Evolutionary conservation across 371 early-diverging fungal species (phyloP), one percentile per base, ranked within the genome.

Genomic region (Actinomortierella wolfii): DNA sequence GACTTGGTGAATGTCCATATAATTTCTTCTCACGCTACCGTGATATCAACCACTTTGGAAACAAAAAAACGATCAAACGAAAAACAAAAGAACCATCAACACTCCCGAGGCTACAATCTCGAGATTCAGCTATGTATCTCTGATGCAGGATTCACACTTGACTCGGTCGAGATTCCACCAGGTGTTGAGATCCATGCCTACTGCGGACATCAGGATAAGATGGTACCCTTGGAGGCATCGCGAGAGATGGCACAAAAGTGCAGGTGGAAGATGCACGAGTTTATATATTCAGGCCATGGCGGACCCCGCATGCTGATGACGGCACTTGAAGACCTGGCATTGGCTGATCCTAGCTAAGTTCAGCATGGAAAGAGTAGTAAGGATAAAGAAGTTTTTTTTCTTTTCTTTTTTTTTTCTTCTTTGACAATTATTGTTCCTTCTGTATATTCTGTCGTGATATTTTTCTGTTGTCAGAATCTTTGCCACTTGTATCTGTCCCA

Each of bases 101-200:
- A 67, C 50, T 73, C 73, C 6, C 59, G 59, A 42, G 73, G 73
- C 34, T 73, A 73, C 51, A 73, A 66, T 23, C 54, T 63, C 7
- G 73, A 73, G 54, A 73, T 73, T 25, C 73, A 73, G 43, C 61
- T 73, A 63, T 73, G 67, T 23, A 58, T 73, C 25, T 59, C 73
- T 1, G 67, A 73, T 42, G 66, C 62, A 21, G 73, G 73, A 0
- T 73, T 66, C 34, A 57, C 66, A 26, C 20, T 73, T 0, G 44
- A 66, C 24, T 41, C 44, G 3, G 49, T 73, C 2, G 18, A 23
- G 3, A 26, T 66, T 3, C 73, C 73, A 5, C 40, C 24, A 11
- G 66, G 64, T 0, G 51, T 73, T n/a, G 58, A 59, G 14, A 25
- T 73, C 7, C 62, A 59, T 46, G 67, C 73, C 14, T 73, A 73